Evolutionary conservation across 1,284 basidiomycete genomes (phyloP), one percentile per base, ranked within the genome.

Genomic region (Xerocomus minutiporus): DNA sequence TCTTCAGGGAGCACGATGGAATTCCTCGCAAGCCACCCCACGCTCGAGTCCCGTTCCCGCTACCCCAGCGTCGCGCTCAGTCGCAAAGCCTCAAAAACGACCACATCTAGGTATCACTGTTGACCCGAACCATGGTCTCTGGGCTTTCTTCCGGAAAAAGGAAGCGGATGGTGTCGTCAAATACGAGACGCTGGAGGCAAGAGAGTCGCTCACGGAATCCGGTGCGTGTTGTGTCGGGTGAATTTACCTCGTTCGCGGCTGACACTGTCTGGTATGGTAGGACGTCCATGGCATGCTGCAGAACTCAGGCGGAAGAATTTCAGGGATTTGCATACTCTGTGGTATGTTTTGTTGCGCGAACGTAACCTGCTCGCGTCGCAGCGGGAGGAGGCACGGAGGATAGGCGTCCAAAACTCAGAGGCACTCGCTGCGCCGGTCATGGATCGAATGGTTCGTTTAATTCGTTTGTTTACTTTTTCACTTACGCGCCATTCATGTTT

Each of bases 271-370:
- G 46, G 25, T 32, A 17, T 47, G 46, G 9, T 54, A 95, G 93
- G 92, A 52, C 82, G 94, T 52, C 75, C 88, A 31, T 97, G 94
- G 94, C 79, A 75, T 43, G 87, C 92, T 3, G 76, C 81, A 13
- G 94, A 97, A 65, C 77, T 97, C 47, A 81, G 94, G 46, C 74
- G 86, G 49, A 97, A 97, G 72, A 91, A 84, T 56, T 97, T 97
- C 75, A 81, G 84, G 58, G 94, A 97, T 67, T 74, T 97, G 58
- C 94, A 97, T 71, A 89, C 84, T 17, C 75, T 97, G 46, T 97
- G 95, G 94, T 97, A 95, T 69, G 78, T 97, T 45, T 75, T 93
- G 25, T 66, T 93, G 35, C 79, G 91, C 56, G 95, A 97, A 70
- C 82, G 89, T 8, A 97, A 97, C 71, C 73, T 95, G 17, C 76